Base-by-base conservation (phyloP, 257 asterid species). In the Echium plantagineum region DNA sequence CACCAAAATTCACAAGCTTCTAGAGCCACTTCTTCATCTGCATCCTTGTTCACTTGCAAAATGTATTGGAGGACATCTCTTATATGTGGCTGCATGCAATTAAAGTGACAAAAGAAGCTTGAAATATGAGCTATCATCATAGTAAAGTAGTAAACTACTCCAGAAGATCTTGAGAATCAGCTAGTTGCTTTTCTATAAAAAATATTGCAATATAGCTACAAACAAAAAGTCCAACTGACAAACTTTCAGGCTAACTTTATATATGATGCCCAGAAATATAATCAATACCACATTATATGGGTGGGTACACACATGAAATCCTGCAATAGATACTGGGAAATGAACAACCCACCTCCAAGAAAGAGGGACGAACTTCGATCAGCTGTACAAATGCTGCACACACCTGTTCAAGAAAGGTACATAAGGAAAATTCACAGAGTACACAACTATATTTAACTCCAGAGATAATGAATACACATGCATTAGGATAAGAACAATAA, bases 1-100 rank as follows among this genome's bases (percentile, higher is more conserved):
- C 81, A 93, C 99, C 99, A 93, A 77, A 93, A 89, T 81, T 93
- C 99, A 83, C 99, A 93, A 59, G 99, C 90, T 79, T 93, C 99
- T 20, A 93, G 94, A 66, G 99, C 88, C 80, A 89, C 97, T 70
- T 93, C 99, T 12, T 89, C 94, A 64, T 89, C 94, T 21, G 83
- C 72, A 72, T 89, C 99, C 82, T 83, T 82, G 85, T 85, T 93
- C 69, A 89, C 95, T 66, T 83, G 77, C 83, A 93, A 69, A 78
- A 93, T 89, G 72, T 86, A 93, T 67, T 86, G 97, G 19, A 93
- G 80, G 65, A 93, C 79, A 59, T 85, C 83, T 85, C 85, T 78
- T 66, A 93, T 64, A 71, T 93, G 99, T 49, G 96, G 91, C 99
- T 93, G 90, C 78, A 78, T n/a, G 70, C 52, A 58, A 74, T 54